Base-by-base conservation (phyloP, 1,284 basidiomycete genomes). In the Laetiporus sulphureus region DNA sequence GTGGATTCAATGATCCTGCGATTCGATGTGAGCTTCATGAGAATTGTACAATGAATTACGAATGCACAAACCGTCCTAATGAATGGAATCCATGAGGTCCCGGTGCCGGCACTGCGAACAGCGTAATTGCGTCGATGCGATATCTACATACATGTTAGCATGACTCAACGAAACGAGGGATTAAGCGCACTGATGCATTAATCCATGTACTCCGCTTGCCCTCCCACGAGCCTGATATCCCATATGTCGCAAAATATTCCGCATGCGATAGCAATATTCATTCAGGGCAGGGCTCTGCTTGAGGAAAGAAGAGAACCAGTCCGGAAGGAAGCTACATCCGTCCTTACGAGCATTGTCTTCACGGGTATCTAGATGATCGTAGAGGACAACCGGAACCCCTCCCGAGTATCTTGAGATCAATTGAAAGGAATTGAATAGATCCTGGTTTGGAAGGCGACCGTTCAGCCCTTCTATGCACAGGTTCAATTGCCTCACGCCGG, bases 81-180 rank as follows among this genome's bases (percentile, higher is more conserved):
- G 91, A 79, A 66, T 91, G 82, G 63, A 98, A 99, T 0, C 96
- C 96, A 61, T 97, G 92, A 3, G 96, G 96, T 2, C 95, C 94
- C 7, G 71, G 65, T 0, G 93, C 88, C 8, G 94, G 93, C 4
- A 90, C 67, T 4, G 83, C 92, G 59, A 88, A 98, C 16, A 99
- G 56, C 0, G 93, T 96, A 45, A 98, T 75, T 0, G 94, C 89
- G 60, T 99, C 95, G 43, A 99, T 93, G 29, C 93, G 86, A 62
- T 90, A 95, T 58, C 91, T 55, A 29, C 4, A 27, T 33, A 44
- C 41, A 5, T 23, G 15, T 23, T n/a, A 40, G 33, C 36, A 36
- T 49, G 13, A 16, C 3, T 6, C 23, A n/a, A 6, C 5, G 15
- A 4, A 32, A 7, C 2, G 20, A 21, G 2, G 13, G 27, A 5